These are phyloP conservation scores for Corylus avellana DNA, from an alignment of 306 rosid genomes.

Conservation along the genomic window DNA sequence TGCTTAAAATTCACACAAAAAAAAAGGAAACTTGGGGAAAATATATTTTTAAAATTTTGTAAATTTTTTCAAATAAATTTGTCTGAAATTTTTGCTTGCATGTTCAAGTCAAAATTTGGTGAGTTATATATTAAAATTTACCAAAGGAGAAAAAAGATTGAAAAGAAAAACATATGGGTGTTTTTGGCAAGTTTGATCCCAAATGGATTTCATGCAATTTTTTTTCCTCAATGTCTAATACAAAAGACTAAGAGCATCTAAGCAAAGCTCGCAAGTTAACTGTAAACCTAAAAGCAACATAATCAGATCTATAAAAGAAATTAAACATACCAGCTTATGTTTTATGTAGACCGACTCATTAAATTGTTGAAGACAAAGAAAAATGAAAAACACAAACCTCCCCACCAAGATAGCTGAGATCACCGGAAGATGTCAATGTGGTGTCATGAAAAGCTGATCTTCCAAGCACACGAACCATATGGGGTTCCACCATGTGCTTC, in stretches of 20 bases:
- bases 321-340: neutral
- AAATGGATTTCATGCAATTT: neutral
- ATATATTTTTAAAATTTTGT: neutral
- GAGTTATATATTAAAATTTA: neutral
- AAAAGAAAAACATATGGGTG: neutral
- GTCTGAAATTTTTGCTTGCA: neutral
- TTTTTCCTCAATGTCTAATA: neutral
- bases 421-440: slow-evolving; percentile 63
- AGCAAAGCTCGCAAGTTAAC: neutral
- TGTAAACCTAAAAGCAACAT: neutral
- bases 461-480: slow-evolving; percentile 88
- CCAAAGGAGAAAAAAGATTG: neutral
- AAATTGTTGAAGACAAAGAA: neutral
- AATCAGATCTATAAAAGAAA: neutral
- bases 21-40: neutral
- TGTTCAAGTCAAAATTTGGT: neutral
- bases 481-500: slow-evolving; percentile 91
- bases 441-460: slow-evolving; percentile 96
- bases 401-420: slow-evolving; percentile 86
- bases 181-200: neutral
- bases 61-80: neutral
- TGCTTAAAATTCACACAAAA: neutral
- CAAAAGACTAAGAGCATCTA: neutral
- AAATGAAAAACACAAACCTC: slow-evolving; percentile 53
- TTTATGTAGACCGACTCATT: neutral